Evolutionary conservation across 2,329 filamentous ascomycete genomes (phyloP).

Genomic region (Neonectria coccinea): DNA sequence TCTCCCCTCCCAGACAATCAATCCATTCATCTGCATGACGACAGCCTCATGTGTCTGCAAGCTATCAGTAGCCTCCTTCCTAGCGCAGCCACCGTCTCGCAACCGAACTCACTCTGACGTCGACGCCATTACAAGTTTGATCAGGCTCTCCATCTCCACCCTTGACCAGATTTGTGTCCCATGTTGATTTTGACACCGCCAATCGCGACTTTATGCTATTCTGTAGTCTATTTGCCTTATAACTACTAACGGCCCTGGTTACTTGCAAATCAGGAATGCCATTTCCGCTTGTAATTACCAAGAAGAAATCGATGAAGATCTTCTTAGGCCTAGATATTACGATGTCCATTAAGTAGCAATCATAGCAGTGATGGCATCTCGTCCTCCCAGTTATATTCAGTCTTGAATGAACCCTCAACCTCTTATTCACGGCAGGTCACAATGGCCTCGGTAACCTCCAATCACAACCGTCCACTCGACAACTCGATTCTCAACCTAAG

Average conservation of each 20-base stretch:
- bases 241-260: background rate
- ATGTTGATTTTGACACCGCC: slow-evolving; percentile 5
- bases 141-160: slow-evolving; percentile 1
- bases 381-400: background rate
- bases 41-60: slow-evolving; percentile 14
- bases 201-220: background rate
- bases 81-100: slow-evolving; percentile 28
- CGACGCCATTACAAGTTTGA: slow-evolving; percentile 5
- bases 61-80: slow-evolving; percentile 10
- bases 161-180: background rate
- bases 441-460: background rate
- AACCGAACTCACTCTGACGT: slow-evolving; percentile 16
- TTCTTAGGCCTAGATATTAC: background rate
- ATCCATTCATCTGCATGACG: slow-evolving; percentile 10
- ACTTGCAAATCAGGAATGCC: background rate
- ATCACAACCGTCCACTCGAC: slow-evolving; percentile 2
- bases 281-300: background rate
- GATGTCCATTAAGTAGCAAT: background rate
- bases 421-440: background rate
- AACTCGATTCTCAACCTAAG: slow-evolving; percentile 6
- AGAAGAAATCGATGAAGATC: background rate
- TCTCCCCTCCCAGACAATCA: background rate
- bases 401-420: background rate
- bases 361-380: background rate
- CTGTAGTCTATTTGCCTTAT: background rate